Evolutionary conservation across 192 early-diverging fungal genomes (phyloP).

Genomic region (Coemansia pectinata): DNA sequence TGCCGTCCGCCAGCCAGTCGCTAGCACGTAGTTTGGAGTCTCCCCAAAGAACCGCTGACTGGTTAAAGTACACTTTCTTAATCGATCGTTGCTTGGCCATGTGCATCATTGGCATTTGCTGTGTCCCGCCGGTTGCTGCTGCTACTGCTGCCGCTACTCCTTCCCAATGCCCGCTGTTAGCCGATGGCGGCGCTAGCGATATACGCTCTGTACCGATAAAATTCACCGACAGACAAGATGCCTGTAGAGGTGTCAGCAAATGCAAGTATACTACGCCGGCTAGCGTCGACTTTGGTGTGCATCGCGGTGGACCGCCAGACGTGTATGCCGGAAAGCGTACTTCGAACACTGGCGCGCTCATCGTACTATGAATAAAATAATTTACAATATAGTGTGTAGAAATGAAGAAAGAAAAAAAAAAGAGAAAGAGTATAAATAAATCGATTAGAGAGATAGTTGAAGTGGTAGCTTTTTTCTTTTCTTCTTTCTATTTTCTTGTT

Average conservation of each 20-base stretch:
- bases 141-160: background rate
- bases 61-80: conserved; percentile 48
- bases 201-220: conserved; percentile 42
- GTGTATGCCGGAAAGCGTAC: conserved; percentile 52
- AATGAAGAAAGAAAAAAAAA: background rate
- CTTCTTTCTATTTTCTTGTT: background rate
- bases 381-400: background rate
- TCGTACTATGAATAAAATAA: background rate
- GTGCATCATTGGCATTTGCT: background rate
- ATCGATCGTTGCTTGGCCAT: conserved; percentile 22
- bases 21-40: conserved; percentile 24
- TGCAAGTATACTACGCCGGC: conserved; percentile 46
- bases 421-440: background rate
- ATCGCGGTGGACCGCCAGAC: conserved; percentile 37
- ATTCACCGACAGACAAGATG: conserved; percentile 31
- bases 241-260: conserved; percentile 10
- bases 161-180: conserved; percentile 22
- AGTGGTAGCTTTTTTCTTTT: background rate
- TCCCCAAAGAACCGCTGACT: conserved; percentile 42
- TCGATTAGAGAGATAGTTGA: background rate
- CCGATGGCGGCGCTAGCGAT: conserved; percentile 34
- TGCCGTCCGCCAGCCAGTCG: conserved; percentile 17
- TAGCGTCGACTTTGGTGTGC: conserved; percentile 45
- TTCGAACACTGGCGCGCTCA: conserved; percentile 30
- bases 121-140: background rate